Evolutionary conservation across 352 stramenopile genomes (phyloP), one percentile per base, ranked within the genome.

Genomic region (Thalassiosira sp.): DNA sequence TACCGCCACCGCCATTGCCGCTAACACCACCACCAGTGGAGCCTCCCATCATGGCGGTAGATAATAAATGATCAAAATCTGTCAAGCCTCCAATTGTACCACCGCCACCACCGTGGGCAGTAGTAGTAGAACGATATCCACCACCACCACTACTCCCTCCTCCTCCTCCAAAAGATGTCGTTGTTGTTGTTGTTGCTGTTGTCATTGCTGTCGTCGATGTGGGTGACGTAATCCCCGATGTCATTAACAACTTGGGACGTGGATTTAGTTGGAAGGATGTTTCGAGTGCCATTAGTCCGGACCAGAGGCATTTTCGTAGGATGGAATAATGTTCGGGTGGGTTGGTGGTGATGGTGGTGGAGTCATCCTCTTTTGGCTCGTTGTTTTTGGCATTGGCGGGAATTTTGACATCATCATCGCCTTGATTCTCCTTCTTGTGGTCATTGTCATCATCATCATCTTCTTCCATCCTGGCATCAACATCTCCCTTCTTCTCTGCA

Each of bases 221-320:
- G 15, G 42, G 42, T 27, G 0, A 73, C 25, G 1, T 49, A 67
- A n/a, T n/a, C n/a, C n/a, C n/a, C n/a, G 64, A 72, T 18, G 51
- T 63, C 33, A 28, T 35, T 0, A 82, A 54, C n/a, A 82, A 31
- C 18, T 70, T 69, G n/a, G 73, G 73, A 35, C 43, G 27, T 24
- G 63, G 24, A 33, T 48, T 67, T 1, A 82, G 54, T 49, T 77
- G 73, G 35, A 77, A 82, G 11, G 67, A n/a, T 16, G 18, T 77
- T 51, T 77, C 66, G 20, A 82, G 58, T 16, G 66, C 40, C 1
- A 74, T n/a, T 0, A 82, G 61, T 16, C 22, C 51, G 15, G 73
- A 69, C 73, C 73, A 82, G 18, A 77, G 40, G 37, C 40, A 62
- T 31, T 61, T 69, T 2, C 66, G 63, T 3, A 73, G 54, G 16